Conservation (phyloP, 495 filamentous ascomycete genomes). For the Aspergillus affinis region DNA sequence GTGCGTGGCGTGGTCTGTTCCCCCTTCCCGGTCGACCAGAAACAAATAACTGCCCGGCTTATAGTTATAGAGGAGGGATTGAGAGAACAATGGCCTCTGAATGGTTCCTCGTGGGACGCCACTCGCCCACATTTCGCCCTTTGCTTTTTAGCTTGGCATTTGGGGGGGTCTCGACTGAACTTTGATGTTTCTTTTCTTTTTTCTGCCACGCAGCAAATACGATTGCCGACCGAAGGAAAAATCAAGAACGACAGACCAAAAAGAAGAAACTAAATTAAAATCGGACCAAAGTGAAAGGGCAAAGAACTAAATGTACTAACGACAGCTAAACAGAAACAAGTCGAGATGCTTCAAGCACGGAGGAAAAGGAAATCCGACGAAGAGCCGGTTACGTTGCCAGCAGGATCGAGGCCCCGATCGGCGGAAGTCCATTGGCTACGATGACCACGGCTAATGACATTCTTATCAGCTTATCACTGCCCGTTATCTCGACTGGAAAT, state of each 20-base stretch:
- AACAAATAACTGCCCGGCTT: slow-evolving; percentile 2
- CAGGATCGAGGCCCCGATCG: background rate
- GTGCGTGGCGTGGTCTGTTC: slow-evolving; percentile 10
- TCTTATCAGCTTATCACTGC: slow-evolving; percentile 30
- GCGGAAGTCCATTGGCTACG: slow-evolving; percentile 11
- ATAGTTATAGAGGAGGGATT: slow-evolving; percentile 3
- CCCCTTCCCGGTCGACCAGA: background rate
- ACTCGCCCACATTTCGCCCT: slow-evolving; percentile 7
- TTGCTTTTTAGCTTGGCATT: slow-evolving; percentile 6
- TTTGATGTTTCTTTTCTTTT: slow-evolving; percentile 6
- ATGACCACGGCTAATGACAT: slow-evolving; percentile 37
- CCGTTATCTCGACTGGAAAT: slow-evolving; percentile 12
- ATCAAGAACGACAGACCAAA: too few relatives aligned
- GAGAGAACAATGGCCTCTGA: background rate
- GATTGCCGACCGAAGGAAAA: background rate
- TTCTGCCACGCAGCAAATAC: background rate
- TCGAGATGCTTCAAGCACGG: background rate
- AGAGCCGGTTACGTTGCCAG: background rate
- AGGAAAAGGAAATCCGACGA: too few relatives aligned
- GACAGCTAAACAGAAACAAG: background rate
- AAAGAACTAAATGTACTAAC: background rate
- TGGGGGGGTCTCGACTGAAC: slow-evolving; percentile 3
- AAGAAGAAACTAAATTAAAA: background rate
- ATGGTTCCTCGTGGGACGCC: slow-evolving; percentile 7
- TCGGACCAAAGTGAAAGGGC: background rate